phyloP scores from a whole-genome alignment of 306 rosid species.

The Begonia peltatifolia region DNA sequence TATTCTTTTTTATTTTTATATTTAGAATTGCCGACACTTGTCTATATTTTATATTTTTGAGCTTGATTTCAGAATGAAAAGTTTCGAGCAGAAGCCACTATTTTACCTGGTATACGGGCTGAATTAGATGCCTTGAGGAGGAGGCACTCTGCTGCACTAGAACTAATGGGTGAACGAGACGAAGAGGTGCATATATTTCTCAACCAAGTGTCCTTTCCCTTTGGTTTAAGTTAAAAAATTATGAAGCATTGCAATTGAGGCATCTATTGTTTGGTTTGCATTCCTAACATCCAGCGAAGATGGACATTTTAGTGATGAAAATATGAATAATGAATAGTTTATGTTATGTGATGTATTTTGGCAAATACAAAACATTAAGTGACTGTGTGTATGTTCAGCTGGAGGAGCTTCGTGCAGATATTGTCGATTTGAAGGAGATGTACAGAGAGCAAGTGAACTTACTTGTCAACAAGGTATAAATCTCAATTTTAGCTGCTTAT shows the following conservation, averaged over 20 bases:
- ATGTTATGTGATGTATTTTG: too few relatives aligned
- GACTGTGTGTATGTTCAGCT: constrained; percentile 38
- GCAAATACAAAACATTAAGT: too few relatives aligned
- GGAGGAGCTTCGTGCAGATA: constrained; percentile 99
- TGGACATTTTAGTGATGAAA: too few relatives aligned
- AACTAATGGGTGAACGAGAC: constrained; percentile 99
- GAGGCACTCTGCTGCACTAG: constrained; percentile 95
- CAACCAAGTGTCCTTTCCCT: too few relatives aligned
- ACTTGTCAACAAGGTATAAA: constrained; percentile 81
- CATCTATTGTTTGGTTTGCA: too few relatives aligned
- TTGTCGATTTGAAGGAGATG: constrained; percentile 97
- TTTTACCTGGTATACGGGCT: constrained; percentile 73
- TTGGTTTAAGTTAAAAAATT: too few relatives aligned
- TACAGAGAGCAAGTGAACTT: constrained; percentile 96
- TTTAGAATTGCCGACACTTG: background rate
- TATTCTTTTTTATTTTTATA: constrained; percentile 1
- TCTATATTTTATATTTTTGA: constrained; percentile 9
- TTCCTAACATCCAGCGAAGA: too few relatives aligned
- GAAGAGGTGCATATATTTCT: constrained; percentile 60
- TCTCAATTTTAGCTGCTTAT: too few relatives aligned
- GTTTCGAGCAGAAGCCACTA: constrained; percentile 66
- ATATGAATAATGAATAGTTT: too few relatives aligned
- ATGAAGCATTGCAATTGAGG: too few relatives aligned
- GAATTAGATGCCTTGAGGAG: constrained; percentile 92
- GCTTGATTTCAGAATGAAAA: constrained; percentile 70